Percentiles rank a stretch among this genome's conserved stretches.
These are phyloP conservation scores for Logfia minima DNA, from an alignment of 129 eudicot species.

Conservation along the genomic window DNA sequence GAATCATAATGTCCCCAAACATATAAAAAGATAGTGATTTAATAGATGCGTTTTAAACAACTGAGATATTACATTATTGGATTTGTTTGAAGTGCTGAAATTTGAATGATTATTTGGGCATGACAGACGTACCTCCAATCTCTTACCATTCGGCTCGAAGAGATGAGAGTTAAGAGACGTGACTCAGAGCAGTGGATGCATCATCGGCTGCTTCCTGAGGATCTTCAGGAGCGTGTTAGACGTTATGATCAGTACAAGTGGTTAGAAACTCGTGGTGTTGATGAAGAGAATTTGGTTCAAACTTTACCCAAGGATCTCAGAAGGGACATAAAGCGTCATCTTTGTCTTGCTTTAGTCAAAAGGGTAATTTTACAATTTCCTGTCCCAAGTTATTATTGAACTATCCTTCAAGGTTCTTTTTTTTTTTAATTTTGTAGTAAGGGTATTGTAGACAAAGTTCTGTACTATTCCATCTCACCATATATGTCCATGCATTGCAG, in stretches of 20 bases:
- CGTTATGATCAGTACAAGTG: conserved; percentile 98
- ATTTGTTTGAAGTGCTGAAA: conserved; percentile 2
- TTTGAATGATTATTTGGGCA: conserved; percentile 22
- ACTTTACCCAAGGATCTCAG: conserved; percentile 92
- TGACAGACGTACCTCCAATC: conserved; percentile 70
- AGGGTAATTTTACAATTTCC: conserved; percentile 52
- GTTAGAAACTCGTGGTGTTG: conserved; percentile 97
- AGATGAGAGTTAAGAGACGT: conserved; percentile 96
- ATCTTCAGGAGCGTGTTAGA: conserved; percentile 85
- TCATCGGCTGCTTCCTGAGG: conserved; percentile 89
- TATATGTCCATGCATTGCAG: conserved; percentile 37
- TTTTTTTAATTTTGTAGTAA: background rate
- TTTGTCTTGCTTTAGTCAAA: conserved; percentile 93
- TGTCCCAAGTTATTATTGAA: background rate
- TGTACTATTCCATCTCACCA: conserved; percentile 3
- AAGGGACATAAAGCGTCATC: conserved; percentile 95
- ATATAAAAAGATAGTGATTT: background rate
- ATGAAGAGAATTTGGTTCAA: conserved; percentile 85
- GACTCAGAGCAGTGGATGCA: conserved; percentile 99
- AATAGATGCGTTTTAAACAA: background rate
- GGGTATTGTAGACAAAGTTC: background rate
- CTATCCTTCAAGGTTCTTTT: background rate
- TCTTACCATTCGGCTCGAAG: conserved; percentile 94
- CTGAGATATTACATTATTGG: background rate
- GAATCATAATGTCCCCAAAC: background rate